phyloP scores from a whole-genome alignment of 352 stramenopile genomes.

The Phytophthora boehmeriae region DNA sequence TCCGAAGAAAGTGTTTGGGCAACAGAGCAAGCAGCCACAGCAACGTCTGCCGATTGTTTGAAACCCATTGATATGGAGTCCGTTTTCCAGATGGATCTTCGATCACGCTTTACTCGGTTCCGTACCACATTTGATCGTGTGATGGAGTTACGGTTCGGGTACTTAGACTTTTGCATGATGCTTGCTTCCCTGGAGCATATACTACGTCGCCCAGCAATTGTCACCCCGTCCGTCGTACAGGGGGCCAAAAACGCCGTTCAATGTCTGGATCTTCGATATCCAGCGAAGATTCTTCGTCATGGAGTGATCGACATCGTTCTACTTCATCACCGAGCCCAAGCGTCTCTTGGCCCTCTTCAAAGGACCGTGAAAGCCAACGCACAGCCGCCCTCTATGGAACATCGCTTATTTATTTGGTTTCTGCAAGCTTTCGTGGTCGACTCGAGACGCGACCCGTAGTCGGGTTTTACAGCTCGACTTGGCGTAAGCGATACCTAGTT shows the following conservation, averaged over 20 bases:
- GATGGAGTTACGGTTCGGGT: conserved; percentile 83
- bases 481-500: conserved; percentile 84
- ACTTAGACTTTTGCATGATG: conserved; percentile 81
- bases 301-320: conserved; percentile 20
- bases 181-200: conserved; percentile 68
- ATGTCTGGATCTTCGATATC: conserved; percentile 64
- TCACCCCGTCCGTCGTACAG: conserved; percentile 8
- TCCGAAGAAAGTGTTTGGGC: conserved; percentile 77
- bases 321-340: conserved; percentile 32
- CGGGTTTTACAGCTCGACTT: conserved; percentile 81
- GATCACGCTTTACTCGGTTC: conserved; percentile 62
- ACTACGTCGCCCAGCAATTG: conserved; percentile 36
- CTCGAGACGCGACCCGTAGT: conserved; percentile 76
- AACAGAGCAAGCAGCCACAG: conserved; percentile 42
- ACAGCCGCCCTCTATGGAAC: conserved; percentile 60
- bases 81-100: conserved; percentile 73
- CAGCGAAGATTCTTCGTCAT: conserved; percentile 34
- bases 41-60: conserved; percentile 68
- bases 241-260: conserved; percentile 36
- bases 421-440: conserved; percentile 72
- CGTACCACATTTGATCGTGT: conserved; percentile 78
- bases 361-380: conserved; percentile 39
- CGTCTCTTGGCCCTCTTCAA: conserved; percentile 16
- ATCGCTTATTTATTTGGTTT: conserved; percentile 78
- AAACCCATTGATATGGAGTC: conserved; percentile 79